A percentile compares a stretch with the other conserved stretches of the same genome.
These are phyloP conservation scores for Podila clonocystis DNA, from an alignment of 192 early-diverging fungal genomes.

Conservation along the genomic window DNA sequence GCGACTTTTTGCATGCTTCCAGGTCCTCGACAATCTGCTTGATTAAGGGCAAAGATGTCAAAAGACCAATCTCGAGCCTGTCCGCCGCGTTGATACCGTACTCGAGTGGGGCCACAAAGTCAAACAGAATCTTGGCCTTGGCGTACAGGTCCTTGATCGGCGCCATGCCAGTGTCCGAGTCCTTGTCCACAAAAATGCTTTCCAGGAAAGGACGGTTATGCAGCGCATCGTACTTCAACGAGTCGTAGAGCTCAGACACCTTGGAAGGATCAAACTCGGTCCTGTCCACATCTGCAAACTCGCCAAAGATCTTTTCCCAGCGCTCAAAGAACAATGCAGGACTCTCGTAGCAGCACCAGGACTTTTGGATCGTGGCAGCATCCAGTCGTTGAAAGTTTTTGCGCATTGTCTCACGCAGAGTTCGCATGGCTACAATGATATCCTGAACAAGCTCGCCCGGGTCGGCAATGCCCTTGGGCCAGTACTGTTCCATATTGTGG, in stretches of 20 bases:
- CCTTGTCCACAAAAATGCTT: constrained; percentile 67
- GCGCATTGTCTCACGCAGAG: constrained; percentile 78
- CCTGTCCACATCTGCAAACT: constrained; percentile 73
- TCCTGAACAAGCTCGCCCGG: constrained; percentile 66
- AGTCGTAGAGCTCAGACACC: constrained; percentile 94
- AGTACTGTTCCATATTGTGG: constrained; percentile 29
- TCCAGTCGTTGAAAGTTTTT: constrained; percentile 75
- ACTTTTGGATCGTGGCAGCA: constrained; percentile 69
- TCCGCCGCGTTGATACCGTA: constrained; percentile 89
- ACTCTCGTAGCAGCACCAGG: constrained; percentile 94
- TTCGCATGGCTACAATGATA: constrained; percentile 73
- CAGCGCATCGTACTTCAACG: constrained; percentile 96
- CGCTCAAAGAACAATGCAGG: constrained; percentile 89
- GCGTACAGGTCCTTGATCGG: constrained; percentile 76
- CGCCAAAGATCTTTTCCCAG: constrained; percentile 96
- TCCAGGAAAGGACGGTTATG: constrained; percentile 92
- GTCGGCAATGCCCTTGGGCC: constrained; percentile 54
- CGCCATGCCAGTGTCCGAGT: constrained; percentile 15
- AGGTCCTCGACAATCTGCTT: constrained; percentile 84
- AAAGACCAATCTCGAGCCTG: constrained; percentile 86
- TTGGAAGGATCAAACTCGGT: constrained; percentile 81
- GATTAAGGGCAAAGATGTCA: constrained; percentile 80
- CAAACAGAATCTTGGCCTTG: constrained; percentile 87
- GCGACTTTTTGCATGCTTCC: constrained; percentile 61
- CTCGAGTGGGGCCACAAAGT: constrained; percentile 93